Evolutionary conservation across 1,284 basidiomycete genomes (phyloP), one percentile per base, ranked within the genome.

Genomic region (Sporisorium reilianum): DNA sequence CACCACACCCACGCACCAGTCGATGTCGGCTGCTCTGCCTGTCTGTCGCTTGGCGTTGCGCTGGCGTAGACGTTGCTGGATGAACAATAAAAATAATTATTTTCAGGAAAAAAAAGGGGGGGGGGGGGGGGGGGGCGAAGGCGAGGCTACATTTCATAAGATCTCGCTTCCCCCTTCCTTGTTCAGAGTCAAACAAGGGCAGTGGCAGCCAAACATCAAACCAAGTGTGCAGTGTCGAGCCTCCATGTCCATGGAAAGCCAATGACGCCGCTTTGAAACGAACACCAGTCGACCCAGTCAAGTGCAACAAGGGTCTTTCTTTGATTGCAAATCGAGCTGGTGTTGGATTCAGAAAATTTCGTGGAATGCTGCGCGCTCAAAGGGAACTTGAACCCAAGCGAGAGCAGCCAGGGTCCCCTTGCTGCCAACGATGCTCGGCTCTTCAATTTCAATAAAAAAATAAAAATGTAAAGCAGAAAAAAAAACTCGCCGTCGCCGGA

Each of bases 21-120:
- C 38, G 38, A 41, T 41, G 38, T 41, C 38, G n/a, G 38, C n/a
- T 41, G n/a, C 38, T n/a, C n/a, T n/a, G n/a, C n/a, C n/a, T n/a
- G n/a, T n/a, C 38, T 41, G 38, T 41, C 18, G 38, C 38, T 41
- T 41, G 38, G 38, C 38, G 38, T n/a, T 41, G 38, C 38, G 38
- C n/a, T 20, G 38, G 38, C 38, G 38, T 41, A 41, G n/a, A 41
- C 38, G n/a, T 41, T 41, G 38, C 14, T 10, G 36, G 36, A n/a
- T 38, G 8, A 38, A 2, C 2, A 38, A 38, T 38, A n/a, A 38
- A 41, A 20, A 41, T 41, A 41, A 41, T 20, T 41, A 41, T n/a
- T n/a, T n/a, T n/a, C n/a, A n/a, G n/a, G n/a, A 20, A 41, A 20
- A 7, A 41, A 41, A 41, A 20, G 8, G 8, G 3, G 20, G 20